A percentile compares a stretch with the other conserved stretches of the same genome.
These are phyloP conservation scores for Austroboletus novae-zelandiae DNA, from an alignment of 1,284 basidiomycete species.

Conservation along the genomic window DNA sequence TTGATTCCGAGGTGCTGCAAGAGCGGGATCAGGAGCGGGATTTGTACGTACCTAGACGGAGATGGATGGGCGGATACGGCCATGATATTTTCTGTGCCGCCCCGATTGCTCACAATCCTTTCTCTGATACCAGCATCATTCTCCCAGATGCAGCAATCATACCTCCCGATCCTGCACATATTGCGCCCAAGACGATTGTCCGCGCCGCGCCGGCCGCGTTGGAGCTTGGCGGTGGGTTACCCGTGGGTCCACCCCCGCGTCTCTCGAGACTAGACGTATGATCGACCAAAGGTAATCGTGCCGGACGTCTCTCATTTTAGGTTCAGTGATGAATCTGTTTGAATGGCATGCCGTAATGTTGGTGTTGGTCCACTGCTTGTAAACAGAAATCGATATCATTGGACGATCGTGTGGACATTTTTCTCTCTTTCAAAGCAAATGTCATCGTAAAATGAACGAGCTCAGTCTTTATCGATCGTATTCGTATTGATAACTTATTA, in stretches of 20 bases:
- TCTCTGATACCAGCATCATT: too few relatives aligned
- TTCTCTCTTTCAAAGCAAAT: too few relatives aligned
- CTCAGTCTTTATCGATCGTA: too few relatives aligned
- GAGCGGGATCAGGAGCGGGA: neutral
- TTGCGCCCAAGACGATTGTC: neutral
- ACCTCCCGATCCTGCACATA: conserved; percentile 11
- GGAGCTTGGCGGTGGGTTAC: too few relatives aligned
- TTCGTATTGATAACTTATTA: too few relatives aligned
- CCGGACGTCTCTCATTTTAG: too few relatives aligned
- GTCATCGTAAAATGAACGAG: too few relatives aligned
- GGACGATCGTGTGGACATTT: too few relatives aligned
- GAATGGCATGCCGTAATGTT: too few relatives aligned
- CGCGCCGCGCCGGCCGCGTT: neutral
- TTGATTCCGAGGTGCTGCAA: neutral
- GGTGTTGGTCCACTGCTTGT: too few relatives aligned
- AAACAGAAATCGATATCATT: too few relatives aligned
- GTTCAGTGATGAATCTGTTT: too few relatives aligned
- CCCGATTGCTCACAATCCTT: conserved; percentile 1
- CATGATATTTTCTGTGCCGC: conserved; percentile 28
- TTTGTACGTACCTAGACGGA: conserved; percentile 3
- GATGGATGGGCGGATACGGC: conserved; percentile 20
- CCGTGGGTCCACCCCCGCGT: neutral
- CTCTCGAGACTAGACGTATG: conserved; percentile 18
- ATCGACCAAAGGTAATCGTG: conserved; percentile 39
- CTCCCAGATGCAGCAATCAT: neutral